phyloP scores from a whole-genome alignment of 257 asterid species.

The Haberlea rhodopensis region DNA sequence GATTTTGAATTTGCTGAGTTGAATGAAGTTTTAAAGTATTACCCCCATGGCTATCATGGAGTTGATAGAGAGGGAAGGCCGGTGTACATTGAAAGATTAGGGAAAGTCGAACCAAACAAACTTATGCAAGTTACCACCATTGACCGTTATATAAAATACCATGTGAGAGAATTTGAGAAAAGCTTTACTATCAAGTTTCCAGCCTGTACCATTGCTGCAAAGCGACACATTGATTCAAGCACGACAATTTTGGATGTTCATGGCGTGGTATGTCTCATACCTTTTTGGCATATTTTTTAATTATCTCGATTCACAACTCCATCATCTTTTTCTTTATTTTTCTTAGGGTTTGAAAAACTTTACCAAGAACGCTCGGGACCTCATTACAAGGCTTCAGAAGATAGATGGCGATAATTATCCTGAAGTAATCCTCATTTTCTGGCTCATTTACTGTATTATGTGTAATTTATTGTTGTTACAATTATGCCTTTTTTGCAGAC shows the following conservation, averaged over 20 bases:
- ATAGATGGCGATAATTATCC: conserved; percentile 91
- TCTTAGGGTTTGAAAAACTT: conserved; percentile 74
- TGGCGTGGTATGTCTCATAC: conserved; percentile 68
- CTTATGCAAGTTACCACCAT: conserved; percentile 80
- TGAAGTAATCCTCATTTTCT: conserved; percentile 48
- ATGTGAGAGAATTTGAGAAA: conserved; percentile 75
- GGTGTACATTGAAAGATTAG: conserved; percentile 75
- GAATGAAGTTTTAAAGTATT: conserved; percentile 65
- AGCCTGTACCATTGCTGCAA: conserved; percentile 79
- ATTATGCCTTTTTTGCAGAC: conserved; percentile 51
- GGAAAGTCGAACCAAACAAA: conserved; percentile 75
- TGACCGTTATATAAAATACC: conserved; percentile 74
- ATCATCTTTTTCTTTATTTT: conserved; percentile 17
- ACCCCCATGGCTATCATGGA: conserved; percentile 89
- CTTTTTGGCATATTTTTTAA: conserved; percentile 1
- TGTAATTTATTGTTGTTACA: conserved; percentile 17
- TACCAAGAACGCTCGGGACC: conserved; percentile 69
- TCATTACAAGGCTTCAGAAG: conserved; percentile 72
- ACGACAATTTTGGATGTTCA: conserved; percentile 84
- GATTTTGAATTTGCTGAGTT: conserved; percentile 74
- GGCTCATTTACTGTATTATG: conserved; percentile 19
- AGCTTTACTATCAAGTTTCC: conserved; percentile 78
- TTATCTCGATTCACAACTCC: conserved; percentile 10
- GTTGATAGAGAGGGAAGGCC: conserved; percentile 88
- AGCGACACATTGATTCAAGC: conserved; percentile 83